A percentile compares a stretch with the other conserved stretches of the same genome.
Conservation (phyloP, 2,329 filamentous ascomycete genomes). For the Aureobasidium namibiae region DNA sequence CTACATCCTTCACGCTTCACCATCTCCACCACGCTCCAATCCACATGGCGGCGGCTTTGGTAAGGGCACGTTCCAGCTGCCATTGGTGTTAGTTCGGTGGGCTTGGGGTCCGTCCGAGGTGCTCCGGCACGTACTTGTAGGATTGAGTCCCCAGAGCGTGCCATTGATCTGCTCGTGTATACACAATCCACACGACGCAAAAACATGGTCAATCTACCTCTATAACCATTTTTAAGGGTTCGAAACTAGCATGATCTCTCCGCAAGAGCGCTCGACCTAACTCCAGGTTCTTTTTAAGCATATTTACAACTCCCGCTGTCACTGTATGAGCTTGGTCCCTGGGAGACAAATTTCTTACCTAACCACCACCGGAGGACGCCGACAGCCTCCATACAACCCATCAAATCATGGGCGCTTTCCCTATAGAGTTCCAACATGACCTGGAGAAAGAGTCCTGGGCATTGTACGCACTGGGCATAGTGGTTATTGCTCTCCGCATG, state of each 20-base stretch:
- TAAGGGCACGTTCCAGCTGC: neutral
- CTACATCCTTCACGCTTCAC: neutral
- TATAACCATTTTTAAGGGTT: neutral
- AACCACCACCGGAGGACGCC: constrained; percentile 4
- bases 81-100: neutral
- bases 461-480: constrained; percentile 13
- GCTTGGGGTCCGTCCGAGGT: neutral
- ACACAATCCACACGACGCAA: neutral
- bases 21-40: neutral
- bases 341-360: constrained; percentile 1
- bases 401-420: constrained; percentile 10
- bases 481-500: constrained; percentile 13
- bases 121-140: neutral
- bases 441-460: constrained; percentile 14
- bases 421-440: constrained; percentile 9
- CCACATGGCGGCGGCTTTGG: constrained; percentile 1
- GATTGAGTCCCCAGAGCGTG: neutral
- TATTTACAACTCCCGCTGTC: neutral
- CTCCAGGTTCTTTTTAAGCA: constrained; percentile 8
- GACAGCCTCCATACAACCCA: neutral
- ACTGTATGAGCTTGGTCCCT: neutral
- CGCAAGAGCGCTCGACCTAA: constrained; percentile 4
- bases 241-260: constrained; percentile 9
- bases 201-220: neutral
- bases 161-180: neutral